Base-by-base conservation (phyloP, 345 rosid species). In the Boechera retrofracta region DNA sequence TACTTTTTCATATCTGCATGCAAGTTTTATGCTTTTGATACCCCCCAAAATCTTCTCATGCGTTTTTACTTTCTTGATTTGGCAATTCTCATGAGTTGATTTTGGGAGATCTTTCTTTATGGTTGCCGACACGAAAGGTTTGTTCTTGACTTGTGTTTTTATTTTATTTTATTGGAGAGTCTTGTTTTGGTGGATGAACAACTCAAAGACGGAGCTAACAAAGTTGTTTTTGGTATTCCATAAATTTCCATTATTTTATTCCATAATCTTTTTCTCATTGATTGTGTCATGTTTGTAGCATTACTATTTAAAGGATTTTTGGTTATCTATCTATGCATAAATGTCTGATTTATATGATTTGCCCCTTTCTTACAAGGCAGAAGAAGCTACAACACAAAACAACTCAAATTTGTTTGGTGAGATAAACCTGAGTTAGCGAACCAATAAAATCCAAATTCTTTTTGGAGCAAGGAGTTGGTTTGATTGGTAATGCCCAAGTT, bases 171-270 rank as follows among this genome's bases (percentile, higher is more conserved):
- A 13, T 48, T 39, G 59, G 51, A 49, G 13, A 4, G 39, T 73
- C 55, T 55, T 74, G 24, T 65, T 66, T 60, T 26, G 74, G 78
- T 78, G 53, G 82, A 78, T 78, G 77, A 78, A 60, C 82, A 72
- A 78, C 73, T 67, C 67, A 52, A 49, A 66, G 78, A 73, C 82
- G 82, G 82, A 78, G 82, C 82, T 73, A 78, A 73, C 82, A 67
- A 78, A 73, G 74, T 60, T 67, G 5, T 35, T n/a, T 62, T 56
- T 47, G 18, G 45, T 28, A 38, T 29, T 11, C 15, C 26, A 4
- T 16, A 7, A 9, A 29, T 7, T 12, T 68, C 6, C 5, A 13
- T 61, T 76, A 24, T 67, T 49, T 67, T 24, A 32, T 67, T 57
- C 55, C 26, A 3, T 56, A 5, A 5, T 55, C 35, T 44, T 65